Base-by-base conservation (phyloP, 2,329 filamentous ascomycete genomes). In the Aurifilum marmelostoma region DNA sequence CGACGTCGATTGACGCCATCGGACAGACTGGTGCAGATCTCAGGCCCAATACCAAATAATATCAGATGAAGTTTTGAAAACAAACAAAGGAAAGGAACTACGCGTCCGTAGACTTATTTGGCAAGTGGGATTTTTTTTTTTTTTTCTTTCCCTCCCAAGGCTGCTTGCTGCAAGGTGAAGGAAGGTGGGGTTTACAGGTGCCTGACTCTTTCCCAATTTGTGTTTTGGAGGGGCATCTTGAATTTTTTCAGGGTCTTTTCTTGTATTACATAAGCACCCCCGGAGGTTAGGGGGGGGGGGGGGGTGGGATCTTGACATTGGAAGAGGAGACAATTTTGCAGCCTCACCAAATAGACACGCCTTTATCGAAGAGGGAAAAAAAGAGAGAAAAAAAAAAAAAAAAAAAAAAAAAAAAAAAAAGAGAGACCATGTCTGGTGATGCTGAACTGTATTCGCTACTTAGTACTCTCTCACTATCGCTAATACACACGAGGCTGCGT, bases 1-100 rank as follows among this genome's bases (percentile, higher is more conserved):
- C 92, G 43, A 91, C 81, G 59, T 87, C 24, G 41, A 71, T 58
- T 21, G 69, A 69, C 37, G 67, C 69, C 69, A 71, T 71, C 47
- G 7, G 61, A 41, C 21, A 14, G 34, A 9, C 43, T 47, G 4
- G 58, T 41, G 60, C 14, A 32, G 34, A 58, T 2, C n/a, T 14
- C 41, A 54, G n/a, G 58, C 4, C 29, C 16, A 27, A 59, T 21
- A 24, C 11, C 12, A 54, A 24, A 65, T 2, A 59, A 6, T 37
- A 60, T 60, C 50, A 34, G 63, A 50, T 34, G n/a, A 16, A n/a
- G 6, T n/a, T n/a, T n/a, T n/a, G n/a, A n/a, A n/a, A n/a, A n/a
- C n/a, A n/a, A n/a, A n/a, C n/a, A 47, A 47, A 62, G 24, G 32
- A 58, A 34, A 18, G 16, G n/a, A 24, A 27, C 2, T 9, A 24